Evolutionary conservation across 2,329 filamentous ascomycete species (phyloP), one percentile per base, ranked within the genome.

Genomic region (Ceratocystis eucalypticola): DNA sequence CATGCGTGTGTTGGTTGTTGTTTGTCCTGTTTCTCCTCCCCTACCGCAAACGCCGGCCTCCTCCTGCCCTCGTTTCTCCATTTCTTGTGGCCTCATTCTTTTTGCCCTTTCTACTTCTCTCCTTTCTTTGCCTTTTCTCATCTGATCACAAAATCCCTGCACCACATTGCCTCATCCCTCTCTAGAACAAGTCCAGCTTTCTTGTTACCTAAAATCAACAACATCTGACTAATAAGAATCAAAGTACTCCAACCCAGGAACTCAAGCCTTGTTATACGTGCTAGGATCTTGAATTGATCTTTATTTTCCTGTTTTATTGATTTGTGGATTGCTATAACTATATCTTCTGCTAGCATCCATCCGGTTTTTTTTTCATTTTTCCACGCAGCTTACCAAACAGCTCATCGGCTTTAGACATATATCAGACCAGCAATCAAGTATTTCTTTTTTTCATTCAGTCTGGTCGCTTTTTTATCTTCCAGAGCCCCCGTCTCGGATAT

Each of bases 211-310:
- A 72, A 72, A 68, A 70, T 64, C 68, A 66, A 67, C 69, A 37
- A 65, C 63, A 61, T 37, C 70, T 72, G 71, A 72, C 71, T 72
- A 72, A 72, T 71, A 72, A 66, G 68, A 71, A 71, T 69, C 61
- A 61, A 57, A 30, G 22, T 63, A 62, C 66, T 53, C 69, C 67
- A 67, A 64, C 44, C 55, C 22, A 61, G 37, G 41, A 55, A 48
- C 57, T n/a, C 64, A 61, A 48, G 46, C 44, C 61, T 63, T 59
- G 28, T 30, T 33, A 37, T 37, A 59, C 55, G 55, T 59, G n/a
- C 55, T 4, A 25, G 55, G 55, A 59, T 62, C 20, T 62, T 12
- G 15, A 61, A 30, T 65, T 65, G 37, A 17, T 28, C 33, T 28
- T 46, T 59, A 37, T 59, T 65, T 59, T 46, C 30, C 17, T 30